Evolutionary conservation across 352 stramenopile species (phyloP), one percentile per base, ranked within the genome.

Genomic region (Pythium sukuiense): DNA sequence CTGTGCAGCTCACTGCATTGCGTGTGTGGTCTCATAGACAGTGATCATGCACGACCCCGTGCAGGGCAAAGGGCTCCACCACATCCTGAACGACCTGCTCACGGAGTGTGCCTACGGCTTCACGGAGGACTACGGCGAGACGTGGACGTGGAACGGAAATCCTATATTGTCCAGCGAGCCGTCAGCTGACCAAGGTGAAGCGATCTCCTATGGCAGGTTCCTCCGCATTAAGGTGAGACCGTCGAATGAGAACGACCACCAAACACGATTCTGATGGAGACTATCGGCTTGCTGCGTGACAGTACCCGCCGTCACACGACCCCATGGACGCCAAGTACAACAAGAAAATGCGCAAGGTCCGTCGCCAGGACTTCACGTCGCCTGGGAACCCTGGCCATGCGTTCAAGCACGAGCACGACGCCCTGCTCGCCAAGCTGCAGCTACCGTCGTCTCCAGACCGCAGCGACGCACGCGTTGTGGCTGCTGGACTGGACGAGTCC

Each of bases 11-110:
- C 8, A 35, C 27, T 41, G 27, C 16, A 12, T 13, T 39, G 49
- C 1, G 13, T 18, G 24, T 20, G 8, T 30, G 24, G 27, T 2
- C 6, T 0, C 67, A 7, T 50, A 93, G 85, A 93, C 85, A 1
- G 56, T 92, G 48, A 93, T 93, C 57, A 92, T 93, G 85, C 81
- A 91, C 63, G 85, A 93, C 63, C 85, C 83, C 0, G 75, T 90
- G 61, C 85, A 93, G 65, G 81, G 80, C 65, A 93, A 93, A 70
- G 79, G 77, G 7, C 74, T 93, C n/a, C 59, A 61, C 2, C 62
- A 89, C 61, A 87, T 93, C 55, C 63, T 93, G 5, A 93, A 93
- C 61, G 85, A 93, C 53, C 61, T 93, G 46, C 73, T 93, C 48
- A 84, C 80, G 2, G 85, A 93, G 71, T 66, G 68, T 18, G 78